Conservation (phyloP, 352 stramenopile species). For the Blastocystis sp. region DNA sequence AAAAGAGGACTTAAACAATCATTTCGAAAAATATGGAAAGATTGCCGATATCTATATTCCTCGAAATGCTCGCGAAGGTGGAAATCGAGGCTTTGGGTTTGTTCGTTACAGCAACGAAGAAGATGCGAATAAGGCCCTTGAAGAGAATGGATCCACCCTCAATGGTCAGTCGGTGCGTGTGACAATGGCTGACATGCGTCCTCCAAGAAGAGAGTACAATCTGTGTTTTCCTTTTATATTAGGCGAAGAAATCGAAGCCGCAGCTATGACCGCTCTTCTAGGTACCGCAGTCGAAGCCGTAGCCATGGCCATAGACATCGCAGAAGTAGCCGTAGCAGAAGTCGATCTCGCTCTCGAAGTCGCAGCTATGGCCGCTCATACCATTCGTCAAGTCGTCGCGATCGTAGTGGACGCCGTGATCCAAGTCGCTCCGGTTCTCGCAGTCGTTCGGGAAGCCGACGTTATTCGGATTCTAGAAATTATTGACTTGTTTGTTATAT, state of each 20-base stretch:
- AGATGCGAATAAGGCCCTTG: neutral
- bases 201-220: constrained; percentile 36
- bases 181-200: constrained; percentile 42
- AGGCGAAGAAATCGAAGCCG: neutral
- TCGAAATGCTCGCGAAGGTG: constrained; percentile 5
- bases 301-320: neutral
- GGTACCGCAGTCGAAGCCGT: constrained; percentile 7
- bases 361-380: constrained; percentile 29
- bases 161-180: neutral
- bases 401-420: constrained; percentile 1
- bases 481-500: neutral
- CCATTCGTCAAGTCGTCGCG: constrained; percentile 20
- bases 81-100: constrained; percentile 52
- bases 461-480: neutral
- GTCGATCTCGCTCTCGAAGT: neutral
- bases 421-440: neutral
- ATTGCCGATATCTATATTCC: constrained; percentile 57
- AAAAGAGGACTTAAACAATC: constrained; percentile 56
- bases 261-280: constrained; percentile 9
- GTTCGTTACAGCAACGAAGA: constrained; percentile 46
- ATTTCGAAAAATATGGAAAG: constrained; percentile 51
- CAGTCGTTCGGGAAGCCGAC: neutral
- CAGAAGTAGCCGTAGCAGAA: neutral
- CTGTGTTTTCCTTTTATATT: neutral
- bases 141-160: constrained; percentile 15